Evolutionary conservation across 805 yeast genomes (phyloP).

Genomic region (Wickerhamomyces bovis): DNA sequence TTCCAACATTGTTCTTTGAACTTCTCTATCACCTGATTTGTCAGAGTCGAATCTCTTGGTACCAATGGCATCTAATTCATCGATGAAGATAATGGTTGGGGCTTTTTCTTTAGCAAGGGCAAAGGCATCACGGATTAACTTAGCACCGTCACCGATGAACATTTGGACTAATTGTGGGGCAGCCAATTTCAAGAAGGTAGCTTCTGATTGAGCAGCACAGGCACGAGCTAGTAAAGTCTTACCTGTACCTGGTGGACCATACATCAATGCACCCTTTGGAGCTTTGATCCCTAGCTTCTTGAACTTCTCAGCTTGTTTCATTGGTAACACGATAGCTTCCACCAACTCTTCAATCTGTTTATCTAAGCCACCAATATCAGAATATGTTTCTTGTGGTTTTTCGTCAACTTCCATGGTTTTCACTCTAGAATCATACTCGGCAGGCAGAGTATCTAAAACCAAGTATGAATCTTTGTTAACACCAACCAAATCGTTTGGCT

Average conservation of each 20-base stretch:
- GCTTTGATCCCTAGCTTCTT: constrained; percentile 92
- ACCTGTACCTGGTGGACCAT: constrained; percentile 99
- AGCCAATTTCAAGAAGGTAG: constrained; percentile 91
- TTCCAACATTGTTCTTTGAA: constrained; percentile 98
- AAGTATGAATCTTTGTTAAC: constrained; percentile 95
- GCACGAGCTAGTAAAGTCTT: constrained; percentile 96
- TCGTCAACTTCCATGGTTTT: constrained; percentile 99
- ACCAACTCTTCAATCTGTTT: constrained; percentile 97
- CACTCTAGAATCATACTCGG: constrained; percentile 95
- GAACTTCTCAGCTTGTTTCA: constrained; percentile 97
- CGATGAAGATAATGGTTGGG: constrained; percentile 95
- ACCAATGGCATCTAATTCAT: constrained; percentile 98
- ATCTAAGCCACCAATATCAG: constrained; percentile 97
- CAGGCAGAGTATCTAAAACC: constrained; percentile 89
- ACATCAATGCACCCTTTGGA: constrained; percentile 97
- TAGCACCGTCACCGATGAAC: constrained; percentile 99
- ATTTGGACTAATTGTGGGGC: constrained; percentile 98
- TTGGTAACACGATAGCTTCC: constrained; percentile 96
- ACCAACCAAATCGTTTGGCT: constrained; percentile 97
- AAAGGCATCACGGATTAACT: constrained; percentile 94
- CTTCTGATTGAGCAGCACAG: constrained; percentile 98
- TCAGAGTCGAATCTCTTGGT: constrained; percentile 97
- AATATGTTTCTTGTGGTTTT: constrained; percentile 94
- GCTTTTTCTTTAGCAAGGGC: constrained; percentile 97
- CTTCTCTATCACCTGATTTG: constrained; percentile 96